phyloP scores from a whole-genome alignment of 2,329 filamentous ascomycete genomes.

The Alternaria atra region DNA sequence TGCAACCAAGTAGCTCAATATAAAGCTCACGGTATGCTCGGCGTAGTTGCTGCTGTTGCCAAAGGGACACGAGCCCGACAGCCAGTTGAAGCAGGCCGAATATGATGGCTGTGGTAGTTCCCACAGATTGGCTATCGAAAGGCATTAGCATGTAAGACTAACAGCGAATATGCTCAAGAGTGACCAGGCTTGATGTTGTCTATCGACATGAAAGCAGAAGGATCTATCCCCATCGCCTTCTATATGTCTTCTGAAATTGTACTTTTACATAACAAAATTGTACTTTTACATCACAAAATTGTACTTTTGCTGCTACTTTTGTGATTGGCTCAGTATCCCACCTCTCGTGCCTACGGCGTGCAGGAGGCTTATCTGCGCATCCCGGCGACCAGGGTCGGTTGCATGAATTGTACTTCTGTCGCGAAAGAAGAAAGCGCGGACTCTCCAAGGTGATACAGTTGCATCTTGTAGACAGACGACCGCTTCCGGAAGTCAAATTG shows the following conservation, averaged over 20 bases:
- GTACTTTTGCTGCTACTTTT: no score
- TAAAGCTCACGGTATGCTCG: conserved; percentile 17
- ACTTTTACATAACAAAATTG: neutral
- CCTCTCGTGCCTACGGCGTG: no score
- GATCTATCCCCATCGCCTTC: neutral
- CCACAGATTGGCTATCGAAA: neutral
- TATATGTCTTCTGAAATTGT: neutral
- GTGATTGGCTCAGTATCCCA: no score
- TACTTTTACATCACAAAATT: neutral
- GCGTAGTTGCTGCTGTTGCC: conserved; percentile 25
- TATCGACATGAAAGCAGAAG: neutral
- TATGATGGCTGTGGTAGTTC: conserved; percentile 23
- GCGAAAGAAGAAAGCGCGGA: no score
- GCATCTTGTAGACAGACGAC: no score
- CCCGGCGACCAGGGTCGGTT: no score
- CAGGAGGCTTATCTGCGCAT: no score
- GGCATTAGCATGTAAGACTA: neutral
- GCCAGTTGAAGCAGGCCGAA: conserved; percentile 26
- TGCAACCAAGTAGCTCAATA: neutral
- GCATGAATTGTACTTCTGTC: no score
- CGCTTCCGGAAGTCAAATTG: no score
- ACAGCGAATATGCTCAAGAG: neutral
- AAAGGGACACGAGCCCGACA: conserved; percentile 21
- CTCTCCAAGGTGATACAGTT: no score
- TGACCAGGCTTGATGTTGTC: neutral